Evolutionary conservation across 1,284 basidiomycete genomes (phyloP).

Genomic region (Tilletia caries): DNA sequence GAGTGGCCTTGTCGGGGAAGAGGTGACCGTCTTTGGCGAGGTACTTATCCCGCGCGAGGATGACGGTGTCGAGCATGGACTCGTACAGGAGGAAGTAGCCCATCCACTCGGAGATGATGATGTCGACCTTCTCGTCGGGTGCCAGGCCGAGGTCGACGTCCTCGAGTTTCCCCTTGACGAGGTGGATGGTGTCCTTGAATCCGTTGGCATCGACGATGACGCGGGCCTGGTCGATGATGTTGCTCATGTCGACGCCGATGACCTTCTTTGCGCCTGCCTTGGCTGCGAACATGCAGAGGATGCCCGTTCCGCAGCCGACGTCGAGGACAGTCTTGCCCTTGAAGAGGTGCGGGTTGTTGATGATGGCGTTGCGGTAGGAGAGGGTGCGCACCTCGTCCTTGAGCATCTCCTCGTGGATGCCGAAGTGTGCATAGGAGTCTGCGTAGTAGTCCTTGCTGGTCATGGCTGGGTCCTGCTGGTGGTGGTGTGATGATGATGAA

Average conservation of each 20-base stretch:
- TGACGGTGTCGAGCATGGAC: conserved; percentile 98
- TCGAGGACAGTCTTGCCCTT: conserved; percentile 74
- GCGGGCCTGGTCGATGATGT: conserved; percentile 97
- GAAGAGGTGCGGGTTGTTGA: conserved; percentile 93
- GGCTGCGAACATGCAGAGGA: conserved; percentile 97
- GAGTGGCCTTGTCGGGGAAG: conserved; percentile 90
- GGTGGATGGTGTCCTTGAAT: conserved; percentile 69
- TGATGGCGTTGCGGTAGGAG: conserved; percentile 89
- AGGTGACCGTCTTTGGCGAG: conserved; percentile 83
- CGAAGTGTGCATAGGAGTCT: conserved; percentile 53
- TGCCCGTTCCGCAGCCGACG: conserved; percentile 97
- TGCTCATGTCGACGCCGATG: conserved; percentile 88
- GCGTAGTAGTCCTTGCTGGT: conserved; percentile 34
- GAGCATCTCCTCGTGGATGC: conserved; percentile 75
- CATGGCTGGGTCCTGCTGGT: not conserved
- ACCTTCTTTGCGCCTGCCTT: conserved; percentile 95
- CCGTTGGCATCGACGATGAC: conserved; percentile 96
- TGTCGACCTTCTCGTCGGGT: conserved; percentile 63
- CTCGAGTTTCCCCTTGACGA: conserved; percentile 94
- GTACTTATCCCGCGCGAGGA: conserved; percentile 94
- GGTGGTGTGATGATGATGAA: not conserved
- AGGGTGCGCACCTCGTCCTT: conserved; percentile 95
- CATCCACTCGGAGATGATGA: conserved; percentile 99
- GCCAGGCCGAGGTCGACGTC: conserved; percentile 63
- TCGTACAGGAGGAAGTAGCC: conserved; percentile 80